Evolutionary conservation across 1,284 basidiomycete species (phyloP), one percentile per base, ranked within the genome.

Genomic region (Phenoliferia sp.): DNA sequence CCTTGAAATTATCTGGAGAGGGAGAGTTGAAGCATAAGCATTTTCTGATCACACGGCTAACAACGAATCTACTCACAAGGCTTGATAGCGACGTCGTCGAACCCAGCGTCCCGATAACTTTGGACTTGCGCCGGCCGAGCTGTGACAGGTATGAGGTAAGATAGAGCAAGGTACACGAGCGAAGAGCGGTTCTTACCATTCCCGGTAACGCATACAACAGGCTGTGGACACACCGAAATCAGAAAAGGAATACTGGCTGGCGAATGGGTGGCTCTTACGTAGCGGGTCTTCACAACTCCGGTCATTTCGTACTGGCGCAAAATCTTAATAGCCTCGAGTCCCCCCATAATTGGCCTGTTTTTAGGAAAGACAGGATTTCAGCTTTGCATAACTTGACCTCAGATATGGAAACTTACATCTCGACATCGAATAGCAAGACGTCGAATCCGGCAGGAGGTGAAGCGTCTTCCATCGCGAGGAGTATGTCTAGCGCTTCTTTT

Each of bases 401-500:
- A 39, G n/a, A n/a, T n/a, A n/a, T 69, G 64, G 50, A 71, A 73
- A n/a, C n/a, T n/a, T n/a, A n/a, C n/a, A 44, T 44, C 22, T 44
- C 39, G 22, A 44, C 39, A 22, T 44, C 39, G 12, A 44, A 12
- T 44, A 44, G 22, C 12, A 44, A 12, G 22, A 12, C 12, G 39
- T 44, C 39, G 22, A 44, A 44, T 12, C 39, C 61, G 67, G 65
- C 15, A 73, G 61, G 22, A 62, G 64, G 2, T 60, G 56, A 6
- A 17, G n/a, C 16, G 17, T 55, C 26, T 34, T 34, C 29, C 31
- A 39, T 15, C 17, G 68, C 69, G 4, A 75, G 60, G 19, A 81
- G 73, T 65, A 76, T 75, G 35, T 81, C 77, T 34, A 82, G 70
- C 5, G 78, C 81, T 67, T 81, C 79, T 3, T 79, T 73, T 10